Conservation (phyloP, 495 filamentous ascomycete species). For the Sordaria brevicollis region DNA sequence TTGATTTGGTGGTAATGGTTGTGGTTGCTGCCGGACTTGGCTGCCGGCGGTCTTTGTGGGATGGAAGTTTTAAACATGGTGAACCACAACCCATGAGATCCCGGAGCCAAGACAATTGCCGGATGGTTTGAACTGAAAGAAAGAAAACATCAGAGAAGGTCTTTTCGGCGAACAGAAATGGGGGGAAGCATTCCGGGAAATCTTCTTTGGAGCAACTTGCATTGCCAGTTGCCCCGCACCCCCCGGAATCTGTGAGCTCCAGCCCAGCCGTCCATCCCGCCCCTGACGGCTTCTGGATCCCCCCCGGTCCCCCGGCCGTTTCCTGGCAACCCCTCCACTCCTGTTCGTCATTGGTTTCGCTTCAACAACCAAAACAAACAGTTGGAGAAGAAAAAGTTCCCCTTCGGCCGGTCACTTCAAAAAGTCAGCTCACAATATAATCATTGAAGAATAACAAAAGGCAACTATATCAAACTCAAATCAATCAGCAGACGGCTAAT, state of each 20-base stretch:
- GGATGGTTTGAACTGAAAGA: neutral
- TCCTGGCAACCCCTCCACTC: neutral
- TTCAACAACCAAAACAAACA: neutral
- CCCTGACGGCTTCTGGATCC: neutral
- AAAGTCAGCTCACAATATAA: neutral
- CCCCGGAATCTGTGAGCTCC: neutral
- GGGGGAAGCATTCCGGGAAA: neutral
- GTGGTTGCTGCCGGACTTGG: neutral
- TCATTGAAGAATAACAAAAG: neutral
- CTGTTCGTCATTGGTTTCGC: neutral
- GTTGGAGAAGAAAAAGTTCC: neutral
- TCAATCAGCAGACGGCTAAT: neutral
- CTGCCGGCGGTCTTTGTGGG: too few species aligned
- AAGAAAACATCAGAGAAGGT: neutral
- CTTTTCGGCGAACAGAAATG: neutral
- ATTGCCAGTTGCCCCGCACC: neutral
- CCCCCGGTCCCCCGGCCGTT: neutral
- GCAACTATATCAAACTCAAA: neutral
- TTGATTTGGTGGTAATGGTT: neutral
- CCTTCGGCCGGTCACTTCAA: neutral
- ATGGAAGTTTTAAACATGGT: neutral
- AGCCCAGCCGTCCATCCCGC: neutral
- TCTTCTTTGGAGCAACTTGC: neutral
- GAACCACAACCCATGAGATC: neutral
- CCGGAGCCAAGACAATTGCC: neutral